Conservation (phyloP, 2,329 filamentous ascomycete species). For the Exophiala sp. region DNA sequence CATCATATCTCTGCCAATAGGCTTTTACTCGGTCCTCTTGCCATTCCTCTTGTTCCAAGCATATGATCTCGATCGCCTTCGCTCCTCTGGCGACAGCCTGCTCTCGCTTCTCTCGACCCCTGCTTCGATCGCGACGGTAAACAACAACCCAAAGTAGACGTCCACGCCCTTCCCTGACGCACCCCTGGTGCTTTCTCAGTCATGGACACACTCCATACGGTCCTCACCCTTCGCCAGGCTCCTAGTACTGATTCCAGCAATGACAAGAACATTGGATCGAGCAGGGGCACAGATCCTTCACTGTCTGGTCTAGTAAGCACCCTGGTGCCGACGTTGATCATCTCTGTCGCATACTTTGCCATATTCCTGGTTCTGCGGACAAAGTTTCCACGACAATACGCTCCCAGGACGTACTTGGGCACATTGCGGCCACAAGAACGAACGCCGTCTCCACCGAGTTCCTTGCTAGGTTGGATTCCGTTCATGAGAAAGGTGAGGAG, state of each 20-base stretch:
- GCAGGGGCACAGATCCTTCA: slow-evolving; percentile 33
- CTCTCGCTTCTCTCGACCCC: not conserved
- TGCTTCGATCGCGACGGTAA: not conserved
- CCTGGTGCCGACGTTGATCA: slow-evolving; percentile 43
- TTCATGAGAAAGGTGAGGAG: slow-evolving; percentile 58
- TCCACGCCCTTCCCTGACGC: not conserved
- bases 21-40: too few relatives aligned
- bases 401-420: slow-evolving; percentile 51
- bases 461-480: slow-evolving; percentile 61
- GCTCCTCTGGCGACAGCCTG: not conserved
- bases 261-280: slow-evolving; percentile 32
- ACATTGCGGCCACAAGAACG: slow-evolving; percentile 50
- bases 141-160: not conserved
- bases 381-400: slow-evolving; percentile 47
- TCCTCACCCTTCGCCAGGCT: slow-evolving; percentile 14
- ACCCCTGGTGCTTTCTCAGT: not conserved
- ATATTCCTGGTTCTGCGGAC: slow-evolving; percentile 48
- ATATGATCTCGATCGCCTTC: too few relatives aligned
- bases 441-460: slow-evolving; percentile 53
- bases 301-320: slow-evolving; percentile 46
- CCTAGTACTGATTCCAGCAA: slow-evolving; percentile 20
- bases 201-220: slow-evolving; percentile 13
- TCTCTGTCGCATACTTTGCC: slow-evolving; percentile 43
- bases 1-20: too few relatives aligned
- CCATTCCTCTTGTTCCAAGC: too few relatives aligned